Conservation (phyloP, 2,329 filamentous ascomycete genomes). For the Aaosphaeria arxii region DNA sequence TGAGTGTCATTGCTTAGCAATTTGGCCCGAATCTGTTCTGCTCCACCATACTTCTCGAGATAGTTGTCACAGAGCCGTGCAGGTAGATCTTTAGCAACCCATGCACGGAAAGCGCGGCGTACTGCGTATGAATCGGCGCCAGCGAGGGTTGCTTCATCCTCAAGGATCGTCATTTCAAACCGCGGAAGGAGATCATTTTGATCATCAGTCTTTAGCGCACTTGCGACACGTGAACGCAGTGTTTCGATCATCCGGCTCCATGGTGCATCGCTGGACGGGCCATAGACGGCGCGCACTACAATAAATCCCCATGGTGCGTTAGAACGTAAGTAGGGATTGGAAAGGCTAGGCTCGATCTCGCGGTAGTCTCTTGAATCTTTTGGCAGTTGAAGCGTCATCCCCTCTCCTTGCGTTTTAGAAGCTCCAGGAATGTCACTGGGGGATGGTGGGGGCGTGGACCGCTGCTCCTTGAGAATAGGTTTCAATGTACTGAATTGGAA, state of each 20-base stretch:
- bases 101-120: slow-evolving; percentile 12
- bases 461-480: no score
- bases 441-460: no score
- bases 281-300: no score
- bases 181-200: slow-evolving; percentile 5
- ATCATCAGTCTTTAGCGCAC: not conserved
- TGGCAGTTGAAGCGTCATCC: no score
- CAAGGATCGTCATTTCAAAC: slow-evolving; percentile 11
- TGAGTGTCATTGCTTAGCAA: slow-evolving; percentile 6
- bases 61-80: slow-evolving; percentile 5
- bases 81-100: slow-evolving; percentile 13
- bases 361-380: no score
- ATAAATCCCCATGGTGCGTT: no score
- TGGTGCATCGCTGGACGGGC: no score
- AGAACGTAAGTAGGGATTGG: no score
- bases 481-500: no score
- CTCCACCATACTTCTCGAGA: slow-evolving; percentile 4
- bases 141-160: slow-evolving; percentile 11
- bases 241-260: slow-evolving; percentile 1
- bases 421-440: no score
- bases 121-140: slow-evolving; percentile 12
- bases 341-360: no score
- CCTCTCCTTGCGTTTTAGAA: no score
- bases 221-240: not conserved
- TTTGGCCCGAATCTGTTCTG: slow-evolving; percentile 3